Evolutionary conservation across 331 rosid species (phyloP).

Genomic region (Cucumis variabilis): DNA sequence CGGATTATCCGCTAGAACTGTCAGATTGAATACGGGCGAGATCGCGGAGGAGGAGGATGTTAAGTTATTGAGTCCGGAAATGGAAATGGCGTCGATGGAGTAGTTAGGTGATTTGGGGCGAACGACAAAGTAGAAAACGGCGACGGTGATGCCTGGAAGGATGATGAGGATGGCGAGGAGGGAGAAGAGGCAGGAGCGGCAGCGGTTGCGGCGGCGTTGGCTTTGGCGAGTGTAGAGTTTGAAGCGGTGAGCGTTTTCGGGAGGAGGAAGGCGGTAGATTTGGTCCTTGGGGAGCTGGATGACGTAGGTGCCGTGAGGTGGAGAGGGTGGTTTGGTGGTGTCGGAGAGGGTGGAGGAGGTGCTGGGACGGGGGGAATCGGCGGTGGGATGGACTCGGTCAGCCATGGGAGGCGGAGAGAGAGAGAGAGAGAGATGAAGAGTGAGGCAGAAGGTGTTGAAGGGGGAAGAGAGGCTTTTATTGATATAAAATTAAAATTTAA

Average conservation of each 20-base stretch:
- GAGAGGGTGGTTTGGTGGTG: conserved; percentile 17
- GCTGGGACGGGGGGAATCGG: conserved; percentile 27
- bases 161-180: conserved; percentile 42
- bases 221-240: conserved; percentile 49
- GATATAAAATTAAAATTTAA: background rate
- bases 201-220: conserved; percentile 40
- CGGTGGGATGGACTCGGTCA: conserved; percentile 32
- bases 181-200: conserved; percentile 59
- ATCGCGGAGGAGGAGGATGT: conserved; percentile 35
- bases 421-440: background rate
- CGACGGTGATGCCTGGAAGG: conserved; percentile 49
- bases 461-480: background rate
- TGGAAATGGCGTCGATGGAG: conserved; percentile 50
- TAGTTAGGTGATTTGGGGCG: conserved; percentile 66
- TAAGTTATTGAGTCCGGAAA: conserved; percentile 57
- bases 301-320: conserved; percentile 64
- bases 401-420: conserved; percentile 20
- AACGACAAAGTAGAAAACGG: conserved; percentile 62
- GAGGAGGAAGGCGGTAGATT: conserved; percentile 84
- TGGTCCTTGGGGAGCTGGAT: conserved; percentile 80
- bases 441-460: no score
- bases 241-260: conserved; percentile 65
- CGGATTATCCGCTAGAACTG: conserved; percentile 65
- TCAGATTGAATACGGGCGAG: conserved; percentile 57
- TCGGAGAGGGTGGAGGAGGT: conserved; percentile 32